A percentile compares a stretch with the other conserved stretches of the same genome.
Conservation (phyloP, 306 rosid genomes). For the Prunus campanulata region DNA sequence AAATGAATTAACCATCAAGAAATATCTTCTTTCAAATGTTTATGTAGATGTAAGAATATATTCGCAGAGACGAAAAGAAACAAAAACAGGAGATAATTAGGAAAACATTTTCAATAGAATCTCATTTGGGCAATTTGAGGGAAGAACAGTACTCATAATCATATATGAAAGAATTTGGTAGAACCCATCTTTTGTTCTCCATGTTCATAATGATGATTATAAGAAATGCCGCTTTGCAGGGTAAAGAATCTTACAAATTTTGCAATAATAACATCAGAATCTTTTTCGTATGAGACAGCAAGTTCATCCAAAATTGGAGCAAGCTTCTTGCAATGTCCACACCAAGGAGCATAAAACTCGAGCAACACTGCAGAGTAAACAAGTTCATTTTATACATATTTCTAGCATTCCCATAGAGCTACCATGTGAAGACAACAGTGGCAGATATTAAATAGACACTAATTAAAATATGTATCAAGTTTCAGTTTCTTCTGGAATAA, state of each 20-base stretch:
- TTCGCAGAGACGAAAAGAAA: background rate
- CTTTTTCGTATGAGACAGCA: slow-evolving; percentile 65
- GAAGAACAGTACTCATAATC: background rate
- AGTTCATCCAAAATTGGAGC: slow-evolving; percentile 95
- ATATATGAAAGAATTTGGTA: no score
- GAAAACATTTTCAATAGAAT: background rate
- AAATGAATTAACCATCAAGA: background rate
- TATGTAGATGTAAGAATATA: no score
- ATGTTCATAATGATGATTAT: background rate
- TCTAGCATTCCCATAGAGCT: background rate
- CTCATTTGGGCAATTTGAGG: background rate
- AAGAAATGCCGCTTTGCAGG: background rate
- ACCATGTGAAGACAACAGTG: background rate
- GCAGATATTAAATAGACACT: background rate
- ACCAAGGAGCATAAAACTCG: slow-evolving; percentile 97
- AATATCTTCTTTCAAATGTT: background rate
- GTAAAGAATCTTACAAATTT: slow-evolving; percentile 59
- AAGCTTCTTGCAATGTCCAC: slow-evolving; percentile 88
- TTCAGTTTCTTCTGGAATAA: background rate
- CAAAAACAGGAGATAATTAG: background rate
- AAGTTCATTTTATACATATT: slow-evolving; percentile 3
- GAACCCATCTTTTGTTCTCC: background rate
- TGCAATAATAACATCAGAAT: slow-evolving; percentile 67
- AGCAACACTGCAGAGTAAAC: slow-evolving; percentile 61
- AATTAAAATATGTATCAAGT: background rate